phyloP scores from a whole-genome alignment of 495 filamentous ascomycete genomes.

The Elasticomyces elasticus region DNA sequence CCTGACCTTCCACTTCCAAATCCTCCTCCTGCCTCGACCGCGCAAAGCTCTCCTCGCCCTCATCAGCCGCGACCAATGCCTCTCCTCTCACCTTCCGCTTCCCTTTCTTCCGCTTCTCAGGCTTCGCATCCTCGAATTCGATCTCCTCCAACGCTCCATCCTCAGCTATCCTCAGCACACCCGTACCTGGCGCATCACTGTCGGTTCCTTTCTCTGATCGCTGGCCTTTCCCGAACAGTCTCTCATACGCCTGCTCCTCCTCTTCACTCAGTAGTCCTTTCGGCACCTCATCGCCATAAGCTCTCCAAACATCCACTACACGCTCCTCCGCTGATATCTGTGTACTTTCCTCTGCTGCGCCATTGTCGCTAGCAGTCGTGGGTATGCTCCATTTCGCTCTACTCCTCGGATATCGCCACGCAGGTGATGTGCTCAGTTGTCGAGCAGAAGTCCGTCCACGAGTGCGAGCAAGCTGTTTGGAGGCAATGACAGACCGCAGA shows the following conservation, averaged over 20 bases:
- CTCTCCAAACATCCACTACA: neutral
- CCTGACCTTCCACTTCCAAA: slow-evolving; percentile 29
- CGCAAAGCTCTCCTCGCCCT: slow-evolving; percentile 24
- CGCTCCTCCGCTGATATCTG: neutral
- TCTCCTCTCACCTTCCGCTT: slow-evolving; percentile 26
- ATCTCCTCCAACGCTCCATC: slow-evolving; percentile 27
- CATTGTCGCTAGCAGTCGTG: too few relatives aligned
- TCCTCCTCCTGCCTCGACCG: slow-evolving; percentile 20
- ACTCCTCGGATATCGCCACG: neutral
- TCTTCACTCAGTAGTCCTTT: slow-evolving; percentile 48
- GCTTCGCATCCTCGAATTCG: slow-evolving; percentile 31
- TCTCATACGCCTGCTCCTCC: slow-evolving; percentile 66
- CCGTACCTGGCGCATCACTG: slow-evolving; percentile 28
- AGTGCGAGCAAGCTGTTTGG: neutral
- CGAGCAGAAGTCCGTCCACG: neutral
- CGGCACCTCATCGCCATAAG: neutral
- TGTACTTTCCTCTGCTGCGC: too few relatives aligned
- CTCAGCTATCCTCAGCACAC: slow-evolving; percentile 33
- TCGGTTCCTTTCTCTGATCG: too few relatives aligned
- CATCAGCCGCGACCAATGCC: slow-evolving; percentile 37
- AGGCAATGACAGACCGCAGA: neutral
- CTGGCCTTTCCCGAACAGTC: slow-evolving; percentile 63
- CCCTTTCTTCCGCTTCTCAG: slow-evolving; percentile 11
- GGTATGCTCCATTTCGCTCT: neutral
- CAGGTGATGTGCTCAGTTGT: neutral